Conservation (phyloP, 2,329 filamentous ascomycete genomes). For the Pseudocercospora musae region DNA sequence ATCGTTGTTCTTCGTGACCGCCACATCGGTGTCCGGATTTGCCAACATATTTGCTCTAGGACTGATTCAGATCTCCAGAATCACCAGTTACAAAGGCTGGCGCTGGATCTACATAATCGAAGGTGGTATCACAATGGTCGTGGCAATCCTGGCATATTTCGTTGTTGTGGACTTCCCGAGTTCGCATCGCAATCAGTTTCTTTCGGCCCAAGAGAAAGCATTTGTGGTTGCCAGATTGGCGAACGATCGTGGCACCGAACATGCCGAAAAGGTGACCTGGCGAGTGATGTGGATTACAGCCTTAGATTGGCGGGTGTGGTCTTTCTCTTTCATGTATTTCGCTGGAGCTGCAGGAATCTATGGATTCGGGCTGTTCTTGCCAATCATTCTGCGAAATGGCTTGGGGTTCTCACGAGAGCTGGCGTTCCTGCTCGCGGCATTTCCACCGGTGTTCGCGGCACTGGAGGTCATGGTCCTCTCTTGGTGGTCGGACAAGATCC, state of each 20-base stretch:
- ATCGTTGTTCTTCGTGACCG: slow-evolving; percentile 12
- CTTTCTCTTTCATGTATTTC: slow-evolving; percentile 14
- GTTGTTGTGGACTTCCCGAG: slow-evolving; percentile 66
- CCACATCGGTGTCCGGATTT: slow-evolving; percentile 10
- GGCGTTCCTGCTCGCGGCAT: slow-evolving; percentile 68
- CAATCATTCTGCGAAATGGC: slow-evolving; percentile 63
- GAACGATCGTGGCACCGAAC: slow-evolving; percentile 6
- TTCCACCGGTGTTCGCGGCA: slow-evolving; percentile 64
- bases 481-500: slow-evolving; percentile 65
- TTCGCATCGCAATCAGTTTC: slow-evolving; percentile 11
- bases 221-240: slow-evolving; percentile 11
- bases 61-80: slow-evolving; percentile 4
- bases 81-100: slow-evolving; percentile 9
- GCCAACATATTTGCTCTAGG: slow-evolving; percentile 17
- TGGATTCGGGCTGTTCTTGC: slow-evolving; percentile 73
- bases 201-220: slow-evolving; percentile 12
- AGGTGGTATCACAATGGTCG: slow-evolving; percentile 60
- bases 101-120: slow-evolving; percentile 62
- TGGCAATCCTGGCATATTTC: slow-evolving; percentile 56
- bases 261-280: slow-evolving; percentile 6
- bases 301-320: slow-evolving; percentile 10
- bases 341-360: slow-evolving; percentile 60
- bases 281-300: neutral
- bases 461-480: slow-evolving; percentile 59
- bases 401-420: slow-evolving; percentile 63